Base-by-base conservation (phyloP, 192 early-diverging fungal species). In the Backusella macrospora region DNA sequence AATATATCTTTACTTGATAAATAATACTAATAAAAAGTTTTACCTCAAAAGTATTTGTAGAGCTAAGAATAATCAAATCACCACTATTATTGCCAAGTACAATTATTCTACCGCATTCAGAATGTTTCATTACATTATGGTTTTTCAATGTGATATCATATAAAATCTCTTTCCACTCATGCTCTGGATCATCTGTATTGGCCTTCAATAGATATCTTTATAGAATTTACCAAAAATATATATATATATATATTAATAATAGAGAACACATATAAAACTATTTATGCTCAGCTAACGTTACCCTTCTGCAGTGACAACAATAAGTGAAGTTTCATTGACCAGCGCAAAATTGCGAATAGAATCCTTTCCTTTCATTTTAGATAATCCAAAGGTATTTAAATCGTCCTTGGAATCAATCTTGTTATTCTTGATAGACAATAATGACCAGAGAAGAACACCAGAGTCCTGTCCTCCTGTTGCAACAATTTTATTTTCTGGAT, bases 391-490 rank as follows among this genome's bases (percentile, higher is more conserved):
- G 7, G 48, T 62, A 4, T 64, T 65, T 40, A 86, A 75, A 44
- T 74, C 73, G 12, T 77, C 72, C 38, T 82, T 78, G 16, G 74
- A 75, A 86, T 86, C 86, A 42, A 88, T 84, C 40, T 85, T 83
- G 39, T 88, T 86, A 18, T 80, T 68, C 52, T 79, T 80, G 13
- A 90, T 81, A 5, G 83, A 77, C n/a, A 68, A 73, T 34, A 92
- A 68, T 9, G 87, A 83, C 92, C 94, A 95, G 1, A 94, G 74
- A 12, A 90, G 85, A 48, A 96, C 84, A 5, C 92, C 94, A 1
- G 91, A 88, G 77, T 96, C 95, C 37, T 89, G 89, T 0, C 93
- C 95, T 21, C 95, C 95, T 6, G 92, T 90, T 5, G 88, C 92
- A 16, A 92, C 85, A 18, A 86, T 71, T 4, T 77, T 75, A 38